phyloP scores from a whole-genome alignment of 1,139 yeast genomes.

The Hansenula lynferdii region DNA sequence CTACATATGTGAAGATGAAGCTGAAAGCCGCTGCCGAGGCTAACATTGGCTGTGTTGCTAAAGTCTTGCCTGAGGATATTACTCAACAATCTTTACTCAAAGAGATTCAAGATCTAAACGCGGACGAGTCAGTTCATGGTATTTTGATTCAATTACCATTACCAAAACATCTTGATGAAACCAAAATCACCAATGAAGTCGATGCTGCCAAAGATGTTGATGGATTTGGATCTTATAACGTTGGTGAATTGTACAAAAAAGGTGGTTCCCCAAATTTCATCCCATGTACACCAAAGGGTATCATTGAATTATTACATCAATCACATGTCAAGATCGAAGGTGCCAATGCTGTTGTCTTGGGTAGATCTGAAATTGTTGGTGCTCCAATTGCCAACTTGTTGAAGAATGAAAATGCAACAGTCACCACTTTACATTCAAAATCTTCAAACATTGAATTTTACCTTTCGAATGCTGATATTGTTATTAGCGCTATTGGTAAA shows the following conservation, averaged over 20 bases:
- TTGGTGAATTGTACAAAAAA: conserved; percentile 88
- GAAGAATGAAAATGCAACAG: conserved; percentile 84
- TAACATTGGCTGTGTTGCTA: conserved; percentile 63
- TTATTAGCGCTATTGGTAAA: conserved; percentile 88
- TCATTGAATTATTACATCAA: conserved; percentile 67
- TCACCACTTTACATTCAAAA: conserved; percentile 56
- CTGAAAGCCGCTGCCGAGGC: conserved; percentile 88
- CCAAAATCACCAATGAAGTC: conserved; percentile 73
- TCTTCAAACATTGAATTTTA: conserved; percentile 59
- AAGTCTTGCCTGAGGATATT: conserved; percentile 57
- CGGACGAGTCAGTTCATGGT: conserved; percentile 73
- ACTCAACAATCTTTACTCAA: conserved; percentile 56
- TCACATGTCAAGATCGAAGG: conserved; percentile 66
- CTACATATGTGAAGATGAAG: conserved; percentile 95
- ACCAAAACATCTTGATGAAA: conserved; percentile 79
- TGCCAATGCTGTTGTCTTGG: conserved; percentile 87
- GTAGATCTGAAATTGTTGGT: conserved; percentile 96
- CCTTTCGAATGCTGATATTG: conserved; percentile 77
- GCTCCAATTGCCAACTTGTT: conserved; percentile 84
- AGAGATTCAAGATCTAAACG: conserved; percentile 59
- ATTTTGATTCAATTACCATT: conserved; percentile 88
- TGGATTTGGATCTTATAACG: conserved; percentile 88
- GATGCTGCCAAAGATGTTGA: conserved; percentile 85
- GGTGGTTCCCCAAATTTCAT: conserved; percentile 81
- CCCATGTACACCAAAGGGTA: conserved; percentile 98